Percentiles rank a stretch among this genome's conserved stretches.
Conservation (phyloP, 2,329 filamentous ascomycete species). For the Talaromyces sp. region DNA sequence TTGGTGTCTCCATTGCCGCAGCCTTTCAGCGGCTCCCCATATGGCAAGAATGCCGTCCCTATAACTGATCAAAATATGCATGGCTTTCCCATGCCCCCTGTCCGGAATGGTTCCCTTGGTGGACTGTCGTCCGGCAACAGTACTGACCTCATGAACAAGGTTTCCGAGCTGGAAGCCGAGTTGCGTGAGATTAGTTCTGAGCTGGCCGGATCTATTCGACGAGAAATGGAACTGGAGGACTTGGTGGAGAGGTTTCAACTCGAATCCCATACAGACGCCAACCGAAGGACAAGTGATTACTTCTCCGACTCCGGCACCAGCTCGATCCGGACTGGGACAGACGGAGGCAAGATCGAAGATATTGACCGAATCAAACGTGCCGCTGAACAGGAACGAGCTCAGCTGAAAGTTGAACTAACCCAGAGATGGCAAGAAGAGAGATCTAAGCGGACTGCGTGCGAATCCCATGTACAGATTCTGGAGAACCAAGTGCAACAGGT, state of each 20-base stretch:
- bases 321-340: conserved; percentile 58
- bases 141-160: conserved; percentile 48
- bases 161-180: conserved; percentile 91
- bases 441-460: conserved; percentile 65
- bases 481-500: conserved; percentile 69
- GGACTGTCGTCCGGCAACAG: conserved; percentile 32
- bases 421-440: conserved; percentile 85
- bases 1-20: conserved; percentile 48
- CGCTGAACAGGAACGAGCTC: conserved; percentile 85
- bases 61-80: conserved; percentile 50
- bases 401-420: conserved; percentile 76
- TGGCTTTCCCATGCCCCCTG: conserved; percentile 38
- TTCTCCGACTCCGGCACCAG: conserved; percentile 94
- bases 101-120: conserved; percentile 30
- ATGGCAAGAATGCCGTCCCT: conserved; percentile 37
- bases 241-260: conserved; percentile 79
- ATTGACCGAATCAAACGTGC: conserved; percentile 76
- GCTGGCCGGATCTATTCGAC: conserved; percentile 82
- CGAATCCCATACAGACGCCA: conserved; percentile 56
- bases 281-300: conserved; percentile 87
- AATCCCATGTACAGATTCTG: conserved; percentile 76
- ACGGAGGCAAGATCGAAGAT: conserved; percentile 56
- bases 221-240: conserved; percentile 96
- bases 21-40: conserved; percentile 27
- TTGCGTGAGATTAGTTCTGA: conserved; percentile 88